Conservation (phyloP, 208 protist genomes). For the Phytomonas sp. region DNA sequence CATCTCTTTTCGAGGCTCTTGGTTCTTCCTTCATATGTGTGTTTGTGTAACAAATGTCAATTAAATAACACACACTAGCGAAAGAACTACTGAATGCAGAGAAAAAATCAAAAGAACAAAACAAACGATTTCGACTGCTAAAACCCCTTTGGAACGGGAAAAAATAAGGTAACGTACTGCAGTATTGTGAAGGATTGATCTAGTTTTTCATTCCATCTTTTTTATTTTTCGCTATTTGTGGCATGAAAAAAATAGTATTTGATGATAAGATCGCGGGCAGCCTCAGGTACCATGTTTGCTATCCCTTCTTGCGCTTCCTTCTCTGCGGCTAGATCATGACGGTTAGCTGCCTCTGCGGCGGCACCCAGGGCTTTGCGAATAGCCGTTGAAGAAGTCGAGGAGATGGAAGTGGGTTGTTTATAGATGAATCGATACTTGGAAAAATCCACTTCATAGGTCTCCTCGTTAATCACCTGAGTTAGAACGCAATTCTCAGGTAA, state of each 20-base stretch:
- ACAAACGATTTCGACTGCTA: background rate
- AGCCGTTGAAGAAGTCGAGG: slow-evolving; percentile 46
- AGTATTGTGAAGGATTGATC: background rate
- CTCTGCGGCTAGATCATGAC: background rate
- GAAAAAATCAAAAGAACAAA: background rate
- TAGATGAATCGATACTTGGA: slow-evolving; percentile 34
- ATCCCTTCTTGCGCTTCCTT: background rate
- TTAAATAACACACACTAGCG: background rate
- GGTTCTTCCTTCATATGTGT: background rate
- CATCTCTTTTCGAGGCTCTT: background rate
- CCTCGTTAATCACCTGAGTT: slow-evolving; percentile 10
- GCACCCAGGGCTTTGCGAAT: slow-evolving; percentile 30
- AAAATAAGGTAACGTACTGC: background rate
- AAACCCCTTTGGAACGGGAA: background rate
- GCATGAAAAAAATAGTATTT: background rate
- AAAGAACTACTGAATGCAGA: background rate
- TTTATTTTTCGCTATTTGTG: background rate
- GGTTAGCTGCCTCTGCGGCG: background rate
- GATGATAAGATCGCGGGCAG: background rate
- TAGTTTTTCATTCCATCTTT: background rate
- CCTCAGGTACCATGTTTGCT: slow-evolving; percentile 18
- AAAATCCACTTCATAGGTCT: slow-evolving; percentile 27
- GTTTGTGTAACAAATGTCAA: background rate
- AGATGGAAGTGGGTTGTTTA: slow-evolving; percentile 20
- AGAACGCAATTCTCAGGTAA: background rate